Conservation (phyloP, 257 asterid genomes). For the Haberlea rhodopensis region DNA sequence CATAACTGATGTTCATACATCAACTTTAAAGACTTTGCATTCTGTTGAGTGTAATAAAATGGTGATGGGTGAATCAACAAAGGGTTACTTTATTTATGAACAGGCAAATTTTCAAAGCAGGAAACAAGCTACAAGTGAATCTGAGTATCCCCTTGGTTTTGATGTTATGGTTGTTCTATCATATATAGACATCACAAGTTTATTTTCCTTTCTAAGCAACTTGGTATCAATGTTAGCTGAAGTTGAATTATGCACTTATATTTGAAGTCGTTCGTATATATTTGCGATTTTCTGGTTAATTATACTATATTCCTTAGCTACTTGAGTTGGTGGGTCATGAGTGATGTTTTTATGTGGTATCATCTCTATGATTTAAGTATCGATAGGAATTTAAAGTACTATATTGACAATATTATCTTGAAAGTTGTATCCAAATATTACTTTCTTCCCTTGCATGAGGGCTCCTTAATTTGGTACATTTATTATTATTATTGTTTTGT, state of each 20-base stretch:
- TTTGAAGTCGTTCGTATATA: too few relatives aligned
- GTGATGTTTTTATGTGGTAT: background rate
- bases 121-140: background rate
- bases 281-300: too few relatives aligned
- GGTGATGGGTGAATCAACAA: conserved; percentile 1
- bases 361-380: conserved; percentile 6
- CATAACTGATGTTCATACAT: background rate
- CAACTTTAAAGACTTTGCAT: background rate
- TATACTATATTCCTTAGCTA: too few relatives aligned
- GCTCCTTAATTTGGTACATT: too few relatives aligned
- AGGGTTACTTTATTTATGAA: background rate
- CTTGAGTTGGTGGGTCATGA: background rate
- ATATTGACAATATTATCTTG: background rate
- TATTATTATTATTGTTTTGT: too few relatives aligned
- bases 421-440: background rate
- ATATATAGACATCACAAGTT: background rate
- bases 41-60: conserved; percentile 13
- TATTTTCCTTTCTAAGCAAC: background rate
- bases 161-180: background rate
- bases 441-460: background rate
- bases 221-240: background rate
- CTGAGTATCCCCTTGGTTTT: background rate
- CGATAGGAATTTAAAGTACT: background rate
- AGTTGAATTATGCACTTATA: too few relatives aligned
- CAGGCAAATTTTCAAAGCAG: background rate